Evolutionary conservation across 1,139 yeast genomes (phyloP).

Genomic region (Lodderomyces beijingensis): DNA sequence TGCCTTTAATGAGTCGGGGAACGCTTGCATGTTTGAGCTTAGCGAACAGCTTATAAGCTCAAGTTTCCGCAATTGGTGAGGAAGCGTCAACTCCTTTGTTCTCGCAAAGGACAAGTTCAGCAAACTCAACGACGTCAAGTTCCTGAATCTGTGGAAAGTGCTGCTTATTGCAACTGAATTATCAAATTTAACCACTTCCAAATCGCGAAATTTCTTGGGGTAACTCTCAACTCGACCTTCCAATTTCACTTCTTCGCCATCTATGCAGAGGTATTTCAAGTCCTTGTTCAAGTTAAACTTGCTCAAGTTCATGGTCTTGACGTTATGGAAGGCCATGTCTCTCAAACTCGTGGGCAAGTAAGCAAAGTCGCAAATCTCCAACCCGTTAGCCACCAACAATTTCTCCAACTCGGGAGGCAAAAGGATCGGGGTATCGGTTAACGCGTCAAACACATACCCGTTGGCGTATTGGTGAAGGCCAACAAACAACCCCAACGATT

Average conservation of each 20-base stretch:
- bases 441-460: conserved; percentile 9
- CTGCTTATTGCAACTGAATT: conserved; percentile 9
- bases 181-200: conserved; percentile 11
- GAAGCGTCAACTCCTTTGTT: conserved; percentile 10
- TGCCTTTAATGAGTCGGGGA: conserved; percentile 12
- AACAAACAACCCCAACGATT: conserved; percentile 12
- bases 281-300: conserved; percentile 11
- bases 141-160: conserved; percentile 9
- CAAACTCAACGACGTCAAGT: conserved; percentile 9
- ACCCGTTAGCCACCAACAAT: conserved; percentile 10
- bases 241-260: conserved; percentile 7
- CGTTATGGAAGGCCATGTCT: conserved; percentile 11
- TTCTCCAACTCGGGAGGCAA: conserved; percentile 12
- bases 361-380: conserved; percentile 10
- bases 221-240: conserved; percentile 8
- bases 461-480: conserved; percentile 12
- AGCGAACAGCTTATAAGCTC: conserved; percentile 12
- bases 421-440: conserved; percentile 6
- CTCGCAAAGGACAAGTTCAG: conserved; percentile 9
- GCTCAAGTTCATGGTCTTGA: conserved; percentile 8
- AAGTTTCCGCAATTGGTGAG: conserved; percentile 8
- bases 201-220: conserved; percentile 10
- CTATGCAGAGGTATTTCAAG: conserved; percentile 10
- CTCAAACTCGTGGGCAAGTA: conserved; percentile 10
- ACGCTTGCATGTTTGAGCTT: conserved; percentile 10